Conservation (phyloP, 768 basidiomycete species). For the Leccinum subtestaceum region DNA sequence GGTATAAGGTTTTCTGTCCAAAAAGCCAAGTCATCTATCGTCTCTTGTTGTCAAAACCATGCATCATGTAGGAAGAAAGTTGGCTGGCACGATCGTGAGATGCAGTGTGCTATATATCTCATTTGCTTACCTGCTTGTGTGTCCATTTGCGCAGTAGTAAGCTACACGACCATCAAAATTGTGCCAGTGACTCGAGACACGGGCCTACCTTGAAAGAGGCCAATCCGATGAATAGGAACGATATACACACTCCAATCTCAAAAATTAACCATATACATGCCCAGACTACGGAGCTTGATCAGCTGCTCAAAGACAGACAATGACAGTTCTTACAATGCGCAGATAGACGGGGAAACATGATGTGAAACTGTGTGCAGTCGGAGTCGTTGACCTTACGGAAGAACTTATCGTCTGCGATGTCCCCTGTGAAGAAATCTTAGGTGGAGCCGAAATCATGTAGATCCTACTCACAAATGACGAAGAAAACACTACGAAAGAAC, state of each 20-base stretch:
- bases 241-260: conserved; percentile 67
- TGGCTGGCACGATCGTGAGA: conserved; percentile 37
- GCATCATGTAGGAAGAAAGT: conserved; percentile 59
- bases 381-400: conserved; percentile 94
- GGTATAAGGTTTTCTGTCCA: conserved; percentile 6
- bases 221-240: conserved; percentile 79
- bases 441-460: not conserved
- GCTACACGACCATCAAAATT: conserved; percentile 25
- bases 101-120: not conserved
- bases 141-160: conserved; percentile 43
- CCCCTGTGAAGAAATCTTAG: conserved; percentile 53
- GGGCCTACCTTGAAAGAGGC: conserved; percentile 73
- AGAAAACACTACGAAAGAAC: conserved; percentile 57
- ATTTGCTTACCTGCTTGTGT: conserved; percentile 62
- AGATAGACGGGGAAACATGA: conserved; percentile 67
- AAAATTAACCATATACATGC: conserved; percentile 83
- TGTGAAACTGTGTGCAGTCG: conserved; percentile 84
- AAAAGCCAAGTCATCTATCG: not conserved
- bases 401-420: conserved; percentile 90
- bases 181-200: not conserved
- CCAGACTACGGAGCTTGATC: conserved; percentile 57
- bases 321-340: conserved; percentile 57
- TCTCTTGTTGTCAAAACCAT: conserved; percentile 2
- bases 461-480: conserved; percentile 71
- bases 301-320: not conserved